Base-by-base conservation (phyloP, 331 rosid species). In the Malus hybrid region DNA sequence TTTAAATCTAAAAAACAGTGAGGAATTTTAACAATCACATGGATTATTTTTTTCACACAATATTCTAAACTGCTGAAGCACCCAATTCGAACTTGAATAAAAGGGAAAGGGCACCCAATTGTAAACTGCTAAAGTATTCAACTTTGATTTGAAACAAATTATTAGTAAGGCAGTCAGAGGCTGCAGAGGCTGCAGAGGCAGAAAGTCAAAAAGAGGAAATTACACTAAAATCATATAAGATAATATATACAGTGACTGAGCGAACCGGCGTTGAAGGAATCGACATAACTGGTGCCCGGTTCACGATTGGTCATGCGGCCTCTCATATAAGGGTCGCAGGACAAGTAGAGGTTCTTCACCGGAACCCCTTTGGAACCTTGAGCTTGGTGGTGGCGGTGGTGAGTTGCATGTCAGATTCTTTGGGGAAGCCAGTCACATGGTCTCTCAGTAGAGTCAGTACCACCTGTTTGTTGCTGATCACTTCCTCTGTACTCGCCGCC, bases 301-400 rank as follows among this genome's bases (percentile, higher is more conserved):
- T 32, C 8, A 3, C 4, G 76, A 4, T 26, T 15, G 15, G 56
- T 34, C 85, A 82, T 77, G 61, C 77, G 68, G 75, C 10, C 5
- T 24, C 82, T 81, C 85, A 82, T 77, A 61, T 15, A 82, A 14
- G 85, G 82, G 60, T 82, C 79, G 79, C 82, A 82, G 36, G 77
- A 82, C 74, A 82, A 61, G 78, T 73, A 63, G 15, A 82, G 70
- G 7, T 75, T 82, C 58, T 77, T 82, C 30, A 82, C 26, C 29
- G 74, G 9, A 39, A 73, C 73, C 10, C 78, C 83, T 13, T 26
- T 67, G 6, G 86, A 83, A 60, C 65, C 81, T 71, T 70, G 39
- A 79, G 69, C 10, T 50, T 62, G 44, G 36, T 57, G 44, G 46
- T 34, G 4, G 28, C 5, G 15, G 69, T 33, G 22, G 72, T 71